Conservation (phyloP, 1,284 basidiomycete species). For the Leccinum pseudoinsigne region DNA sequence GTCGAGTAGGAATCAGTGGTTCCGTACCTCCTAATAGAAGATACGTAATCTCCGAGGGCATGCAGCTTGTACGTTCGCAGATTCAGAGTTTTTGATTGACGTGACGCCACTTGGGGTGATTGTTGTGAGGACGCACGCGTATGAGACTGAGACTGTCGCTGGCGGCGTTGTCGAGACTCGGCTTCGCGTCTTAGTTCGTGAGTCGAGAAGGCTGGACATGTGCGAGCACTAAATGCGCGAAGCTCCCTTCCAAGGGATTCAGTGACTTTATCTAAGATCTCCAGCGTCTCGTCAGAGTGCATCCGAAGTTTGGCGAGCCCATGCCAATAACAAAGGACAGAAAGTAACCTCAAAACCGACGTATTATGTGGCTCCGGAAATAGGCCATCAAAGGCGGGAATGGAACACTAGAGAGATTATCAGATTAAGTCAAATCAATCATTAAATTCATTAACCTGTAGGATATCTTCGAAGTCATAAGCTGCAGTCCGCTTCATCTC, state of each 20-base stretch:
- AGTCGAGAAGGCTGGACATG: background rate
- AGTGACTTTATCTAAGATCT: background rate
- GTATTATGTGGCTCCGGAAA: background rate
- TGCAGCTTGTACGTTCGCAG: background rate
- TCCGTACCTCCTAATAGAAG: background rate
- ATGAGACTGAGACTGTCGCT: background rate
- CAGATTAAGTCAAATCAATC: background rate
- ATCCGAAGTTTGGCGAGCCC: background rate
- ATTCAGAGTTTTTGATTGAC: too few species aligned
- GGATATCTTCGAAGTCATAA: background rate
- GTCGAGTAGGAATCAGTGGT: background rate
- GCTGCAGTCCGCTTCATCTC: background rate
- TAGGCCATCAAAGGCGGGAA: background rate
- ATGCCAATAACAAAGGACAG: background rate
- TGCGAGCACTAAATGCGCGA: background rate
- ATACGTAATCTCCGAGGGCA: background rate
- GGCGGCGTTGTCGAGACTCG: background rate
- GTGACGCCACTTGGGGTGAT: too few species aligned
- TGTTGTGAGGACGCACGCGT: background rate
- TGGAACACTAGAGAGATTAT: background rate
- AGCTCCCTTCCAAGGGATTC: background rate
- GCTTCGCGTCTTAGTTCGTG: background rate
- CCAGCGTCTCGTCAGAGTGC: background rate
- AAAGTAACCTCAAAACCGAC: background rate
- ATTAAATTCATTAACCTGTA: background rate